Evolutionary conservation across 116 monocot genomes (phyloP), one percentile per base, ranked within the genome.

Genomic region (Trichopus zeylanicus): DNA sequence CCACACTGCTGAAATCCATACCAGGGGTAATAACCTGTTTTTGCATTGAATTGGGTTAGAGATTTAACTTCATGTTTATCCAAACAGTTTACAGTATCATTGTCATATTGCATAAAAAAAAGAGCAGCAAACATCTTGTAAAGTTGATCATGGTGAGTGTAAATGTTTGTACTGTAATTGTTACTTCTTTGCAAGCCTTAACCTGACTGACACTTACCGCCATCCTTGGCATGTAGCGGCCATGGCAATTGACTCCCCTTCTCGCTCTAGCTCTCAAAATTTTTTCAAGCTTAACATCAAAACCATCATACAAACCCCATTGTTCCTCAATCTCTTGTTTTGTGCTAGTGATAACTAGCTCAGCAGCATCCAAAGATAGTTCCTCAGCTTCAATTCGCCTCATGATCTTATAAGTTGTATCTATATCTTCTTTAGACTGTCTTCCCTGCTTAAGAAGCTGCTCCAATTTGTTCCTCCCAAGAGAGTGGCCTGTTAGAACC

Each of bases 261-360:
- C 75, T 57, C 38, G 64, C 55, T 42, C 90, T 48, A 0, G 76
- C 74, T 65, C 85, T 69, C 39, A 90, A 56, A 42, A 79, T 82
- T 68, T 79, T 75, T 65, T 90, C 85, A 1, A 90, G 29, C 42
- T 48, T 75, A 20, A 73, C 28, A 28, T 90, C 89, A 23, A 89
- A 89, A 0, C 89, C 89, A 34, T 89, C 85, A 53, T 89, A 89
- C 34, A 81, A 31, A 4, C 89, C 89, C 89, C 89, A 89, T 51
- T 89, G 89, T 69, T 85, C 85, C 47, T 85, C 85, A n/a, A 90
- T 74, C 76, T 90, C 90, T 55, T 90, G 90, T 68, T 73, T 68
- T 0, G 90, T 90, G 71, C 85, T 85, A 0, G 85, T 79, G 48
- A 90, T 76, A 9, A 85, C 85, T 71, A 90, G 63, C 70, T 85